A percentile compares a stretch with the other conserved stretches of the same genome.
These are phyloP conservation scores for Candida peoriensis DNA, from an alignment of 805 yeast genomes.

Conservation along the genomic window DNA sequence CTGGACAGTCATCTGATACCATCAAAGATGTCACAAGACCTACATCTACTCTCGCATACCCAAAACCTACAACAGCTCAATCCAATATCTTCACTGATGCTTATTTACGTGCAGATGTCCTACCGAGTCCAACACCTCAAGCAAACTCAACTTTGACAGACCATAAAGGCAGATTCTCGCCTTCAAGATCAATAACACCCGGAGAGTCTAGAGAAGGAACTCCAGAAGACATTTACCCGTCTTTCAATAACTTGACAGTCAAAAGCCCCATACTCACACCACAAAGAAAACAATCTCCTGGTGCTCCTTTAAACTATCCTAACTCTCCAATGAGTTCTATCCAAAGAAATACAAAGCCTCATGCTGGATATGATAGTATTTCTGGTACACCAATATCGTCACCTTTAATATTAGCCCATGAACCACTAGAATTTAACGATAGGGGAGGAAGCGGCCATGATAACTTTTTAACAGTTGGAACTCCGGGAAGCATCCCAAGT, in stretches of 20 bases:
- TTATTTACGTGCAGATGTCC: constrained; percentile 34
- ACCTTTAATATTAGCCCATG: constrained; percentile 50
- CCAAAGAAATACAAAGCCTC: constrained; percentile 41
- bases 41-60: constrained; percentile 15
- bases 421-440: constrained; percentile 27
- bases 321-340: constrained; percentile 56
- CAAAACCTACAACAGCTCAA: constrained; percentile 19
- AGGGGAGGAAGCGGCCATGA: constrained; percentile 17
- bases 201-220: constrained; percentile 28
- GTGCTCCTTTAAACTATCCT: constrained; percentile 13
- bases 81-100: constrained; percentile 35
- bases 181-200: constrained; percentile 41
- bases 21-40: neutral
- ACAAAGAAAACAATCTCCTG: constrained; percentile 24
- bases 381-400: constrained; percentile 48
- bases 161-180: constrained; percentile 18
- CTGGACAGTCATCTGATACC: constrained; percentile 3
- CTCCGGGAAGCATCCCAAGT: constrained; percentile 1
- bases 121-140: constrained; percentile 29
- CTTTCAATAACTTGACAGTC: constrained; percentile 23
- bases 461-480: constrained; percentile 21
- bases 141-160: constrained; percentile 8
- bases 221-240: constrained; percentile 9
- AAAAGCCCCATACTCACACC: constrained; percentile 28
- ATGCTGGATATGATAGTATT: constrained; percentile 15